Evolutionary conservation across 495 filamentous ascomycete species (phyloP).

Genomic region (Penicillium simplicissimum): DNA sequence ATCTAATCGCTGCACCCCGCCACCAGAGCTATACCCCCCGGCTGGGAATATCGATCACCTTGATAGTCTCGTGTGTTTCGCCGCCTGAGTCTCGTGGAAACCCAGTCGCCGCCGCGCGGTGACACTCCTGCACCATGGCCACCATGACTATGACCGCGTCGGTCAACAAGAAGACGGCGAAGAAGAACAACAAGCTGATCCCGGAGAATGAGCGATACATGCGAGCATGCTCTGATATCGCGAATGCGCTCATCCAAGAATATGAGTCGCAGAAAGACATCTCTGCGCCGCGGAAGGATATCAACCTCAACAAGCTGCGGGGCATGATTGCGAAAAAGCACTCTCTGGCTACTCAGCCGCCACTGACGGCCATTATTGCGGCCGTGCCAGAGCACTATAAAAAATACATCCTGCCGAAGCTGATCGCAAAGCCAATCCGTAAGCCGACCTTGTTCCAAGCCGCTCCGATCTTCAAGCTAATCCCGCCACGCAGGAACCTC

Average conservation of each 20-base stretch:
- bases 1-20: constrained; percentile 24
- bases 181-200: constrained; percentile 72
- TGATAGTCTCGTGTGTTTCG: neutral
- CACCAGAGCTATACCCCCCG: constrained; percentile 14
- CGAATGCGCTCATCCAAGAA: constrained; percentile 88
- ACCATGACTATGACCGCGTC: constrained; percentile 62
- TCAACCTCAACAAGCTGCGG: constrained; percentile 90
- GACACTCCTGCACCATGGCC: constrained; percentile 51
- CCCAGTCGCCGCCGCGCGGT: constrained; percentile 13
- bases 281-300: constrained; percentile 71
- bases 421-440: constrained; percentile 96
- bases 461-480: constrained; percentile 16
- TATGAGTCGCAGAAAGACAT: constrained; percentile 76
- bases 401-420: constrained; percentile 94
- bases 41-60: constrained; percentile 1
- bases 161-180: constrained; percentile 47
- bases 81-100: neutral
- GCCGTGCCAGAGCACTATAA: constrained; percentile 98
- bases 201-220: constrained; percentile 94
- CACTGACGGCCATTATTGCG: constrained; percentile 94
- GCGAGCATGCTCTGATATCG: constrained; percentile 92
- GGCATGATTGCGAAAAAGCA: constrained; percentile 91
- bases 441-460: constrained; percentile 26
- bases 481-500: constrained; percentile 65
- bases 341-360: constrained; percentile 77